Conservation (phyloP, 495 filamentous ascomycete genomes). For the Chaetomium tenue region DNA sequence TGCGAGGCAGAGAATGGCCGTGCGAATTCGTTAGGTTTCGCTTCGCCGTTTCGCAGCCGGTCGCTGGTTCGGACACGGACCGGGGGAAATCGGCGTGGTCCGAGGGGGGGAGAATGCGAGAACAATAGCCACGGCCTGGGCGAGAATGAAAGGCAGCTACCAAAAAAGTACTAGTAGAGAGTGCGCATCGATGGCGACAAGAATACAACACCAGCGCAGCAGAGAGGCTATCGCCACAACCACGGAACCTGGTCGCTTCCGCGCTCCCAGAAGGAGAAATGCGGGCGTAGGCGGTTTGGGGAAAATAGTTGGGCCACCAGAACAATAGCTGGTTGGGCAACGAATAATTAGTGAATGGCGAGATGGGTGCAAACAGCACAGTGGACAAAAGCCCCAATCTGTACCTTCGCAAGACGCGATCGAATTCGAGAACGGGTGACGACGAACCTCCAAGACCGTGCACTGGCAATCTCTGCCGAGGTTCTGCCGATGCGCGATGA, state of each 20-base stretch:
- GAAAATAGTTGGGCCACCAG: background rate
- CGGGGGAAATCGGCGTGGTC: background rate
- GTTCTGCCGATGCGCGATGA: background rate
- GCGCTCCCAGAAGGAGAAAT: conserved; percentile 3
- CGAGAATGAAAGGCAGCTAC: background rate
- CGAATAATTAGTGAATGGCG: conserved; percentile 6
- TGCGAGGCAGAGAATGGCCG: background rate
- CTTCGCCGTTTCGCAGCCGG: background rate
- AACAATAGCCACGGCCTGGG: background rate
- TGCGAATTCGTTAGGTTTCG: background rate
- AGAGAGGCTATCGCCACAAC: background rate
- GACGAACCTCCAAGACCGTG: background rate
- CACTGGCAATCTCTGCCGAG: background rate
- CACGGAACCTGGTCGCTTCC: background rate
- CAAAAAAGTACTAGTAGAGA: background rate
- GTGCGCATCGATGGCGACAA: background rate
- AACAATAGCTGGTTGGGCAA: conserved; percentile 2
- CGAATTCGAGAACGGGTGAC: background rate
- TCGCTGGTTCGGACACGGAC: background rate
- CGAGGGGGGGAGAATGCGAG: background rate
- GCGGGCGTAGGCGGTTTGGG: background rate
- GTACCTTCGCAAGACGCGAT: background rate
- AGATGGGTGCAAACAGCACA: conserved; percentile 3
- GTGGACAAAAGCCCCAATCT: background rate
- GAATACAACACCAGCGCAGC: background rate